Evolutionary conservation across 352 stramenopile species (phyloP).

Genomic region (Pythium diclinum): DNA sequence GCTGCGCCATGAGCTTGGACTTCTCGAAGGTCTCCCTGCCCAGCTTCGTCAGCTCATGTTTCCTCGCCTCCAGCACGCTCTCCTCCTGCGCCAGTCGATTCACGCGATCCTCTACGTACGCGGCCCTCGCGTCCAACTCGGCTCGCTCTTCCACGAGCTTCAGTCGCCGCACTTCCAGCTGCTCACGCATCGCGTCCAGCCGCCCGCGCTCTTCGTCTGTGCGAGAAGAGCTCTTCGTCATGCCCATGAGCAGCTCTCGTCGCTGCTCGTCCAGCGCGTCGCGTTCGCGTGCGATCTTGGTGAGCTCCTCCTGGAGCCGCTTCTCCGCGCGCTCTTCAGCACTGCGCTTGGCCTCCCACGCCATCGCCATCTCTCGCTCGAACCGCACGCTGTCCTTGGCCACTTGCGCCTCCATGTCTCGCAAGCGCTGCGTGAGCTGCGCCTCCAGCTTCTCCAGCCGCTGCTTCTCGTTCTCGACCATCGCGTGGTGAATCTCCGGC

Average conservation of each 20-base stretch:
- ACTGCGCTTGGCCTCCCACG: constrained; percentile 30
- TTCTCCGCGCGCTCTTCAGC: constrained; percentile 61
- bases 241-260: constrained; percentile 53
- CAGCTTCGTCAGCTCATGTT: constrained; percentile 52
- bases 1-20: constrained; percentile 41
- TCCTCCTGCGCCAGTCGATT: constrained; percentile 49
- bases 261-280: constrained; percentile 73
- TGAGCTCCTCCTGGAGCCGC: constrained; percentile 58
- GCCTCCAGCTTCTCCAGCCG: constrained; percentile 61
- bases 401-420: constrained; percentile 46
- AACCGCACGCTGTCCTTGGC: constrained; percentile 40
- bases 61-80: constrained; percentile 39
- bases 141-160: constrained; percentile 60
- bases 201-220: constrained; percentile 72
- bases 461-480: constrained; percentile 61
- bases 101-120: constrained; percentile 52
- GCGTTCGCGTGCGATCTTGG: constrained; percentile 64
- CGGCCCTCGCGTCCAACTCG: constrained; percentile 42
- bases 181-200: constrained; percentile 49
- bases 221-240: constrained; percentile 46
- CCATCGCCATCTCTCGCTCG: constrained; percentile 40
- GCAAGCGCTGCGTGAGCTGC: constrained; percentile 46
- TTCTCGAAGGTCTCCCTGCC: constrained; percentile 67
- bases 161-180: constrained; percentile 53
- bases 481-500: constrained; percentile 49